Evolutionary conservation across 805 yeast species (phyloP).

Genomic region (Pichia phayaonensis): DNA sequence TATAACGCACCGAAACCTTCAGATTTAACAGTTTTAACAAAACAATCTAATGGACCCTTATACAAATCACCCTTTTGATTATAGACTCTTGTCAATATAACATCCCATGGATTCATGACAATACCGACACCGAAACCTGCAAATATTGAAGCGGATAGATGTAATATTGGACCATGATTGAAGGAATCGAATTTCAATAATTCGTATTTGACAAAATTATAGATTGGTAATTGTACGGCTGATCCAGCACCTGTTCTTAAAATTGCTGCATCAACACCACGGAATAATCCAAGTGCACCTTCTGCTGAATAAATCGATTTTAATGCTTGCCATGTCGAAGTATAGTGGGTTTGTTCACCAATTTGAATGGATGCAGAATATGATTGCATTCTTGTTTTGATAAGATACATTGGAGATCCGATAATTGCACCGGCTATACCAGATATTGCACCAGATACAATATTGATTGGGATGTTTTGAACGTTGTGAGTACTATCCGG

Average conservation of each 20-base stretch:
- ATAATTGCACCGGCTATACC: conserved; percentile 85
- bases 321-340: conserved; percentile 61
- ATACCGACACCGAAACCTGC: conserved; percentile 91
- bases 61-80: conserved; percentile 88
- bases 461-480: conserved; percentile 53
- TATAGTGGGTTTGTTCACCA: conserved; percentile 91
- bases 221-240: conserved; percentile 87
- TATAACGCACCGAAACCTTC: conserved; percentile 89
- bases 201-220: conserved; percentile 65
- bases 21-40: conserved; percentile 65
- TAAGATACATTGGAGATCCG: conserved; percentile 87
- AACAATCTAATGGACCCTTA: conserved; percentile 83
- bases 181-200: conserved; percentile 46
- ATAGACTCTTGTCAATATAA: conserved; percentile 86
- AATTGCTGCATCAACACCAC: conserved; percentile 93
- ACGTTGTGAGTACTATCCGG: conserved; percentile 42
- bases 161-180: conserved; percentile 59
- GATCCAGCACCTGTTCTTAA: conserved; percentile 95
- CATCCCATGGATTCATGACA: conserved; percentile 98
- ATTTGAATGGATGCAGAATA: conserved; percentile 58
- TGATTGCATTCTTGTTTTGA: conserved; percentile 96
- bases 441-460: conserved; percentile 70
- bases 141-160: conserved; percentile 62
- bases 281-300: conserved; percentile 71
- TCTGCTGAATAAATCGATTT: conserved; percentile 51